Percentiles rank a stretch among this genome's conserved stretches.
Conservation (phyloP, 768 basidiomycete species). For the Russula virescens region DNA sequence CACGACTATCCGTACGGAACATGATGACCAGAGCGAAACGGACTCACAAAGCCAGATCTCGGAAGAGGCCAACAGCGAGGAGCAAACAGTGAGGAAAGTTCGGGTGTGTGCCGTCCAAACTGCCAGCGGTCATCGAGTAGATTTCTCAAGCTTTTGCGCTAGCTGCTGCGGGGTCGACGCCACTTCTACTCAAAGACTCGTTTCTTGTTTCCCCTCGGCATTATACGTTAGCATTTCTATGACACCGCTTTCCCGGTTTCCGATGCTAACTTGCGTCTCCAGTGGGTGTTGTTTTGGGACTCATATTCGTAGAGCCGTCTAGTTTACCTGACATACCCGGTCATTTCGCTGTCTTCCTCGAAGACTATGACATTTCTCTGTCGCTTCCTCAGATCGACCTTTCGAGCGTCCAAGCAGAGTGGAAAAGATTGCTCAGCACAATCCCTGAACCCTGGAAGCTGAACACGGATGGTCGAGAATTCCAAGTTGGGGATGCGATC, state of each 20-base stretch:
- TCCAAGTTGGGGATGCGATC: constrained; percentile 66
- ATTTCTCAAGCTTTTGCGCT: background rate
- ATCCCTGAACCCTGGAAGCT: constrained; percentile 83
- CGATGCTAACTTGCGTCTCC: background rate
- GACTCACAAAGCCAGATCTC: constrained; percentile 26
- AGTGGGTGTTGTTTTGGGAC: constrained; percentile 65
- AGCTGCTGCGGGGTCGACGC: background rate
- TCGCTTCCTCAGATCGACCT: constrained; percentile 64
- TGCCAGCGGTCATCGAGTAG: too few relatives aligned
- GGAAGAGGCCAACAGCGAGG: constrained; percentile 27
- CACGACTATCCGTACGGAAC: constrained; percentile 8
- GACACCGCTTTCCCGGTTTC: background rate
- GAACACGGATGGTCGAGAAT: constrained; percentile 74
- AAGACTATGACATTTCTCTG: constrained; percentile 63
- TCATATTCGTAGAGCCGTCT: constrained; percentile 58
- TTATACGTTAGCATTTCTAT: constrained; percentile 43
- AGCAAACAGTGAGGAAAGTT: constrained; percentile 29
- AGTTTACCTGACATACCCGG: constrained; percentile 65
- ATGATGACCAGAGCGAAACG: constrained; percentile 26
- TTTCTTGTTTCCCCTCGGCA: constrained; percentile 68
- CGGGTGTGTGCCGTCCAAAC: constrained; percentile 26
- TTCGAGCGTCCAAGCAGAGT: constrained; percentile 64
- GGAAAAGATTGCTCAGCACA: constrained; percentile 56
- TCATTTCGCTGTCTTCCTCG: constrained; percentile 58
- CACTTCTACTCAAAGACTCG: constrained; percentile 35